phyloP scores from a whole-genome alignment of 2,329 filamentous ascomycete genomes.

The Didymella segeticola region DNA sequence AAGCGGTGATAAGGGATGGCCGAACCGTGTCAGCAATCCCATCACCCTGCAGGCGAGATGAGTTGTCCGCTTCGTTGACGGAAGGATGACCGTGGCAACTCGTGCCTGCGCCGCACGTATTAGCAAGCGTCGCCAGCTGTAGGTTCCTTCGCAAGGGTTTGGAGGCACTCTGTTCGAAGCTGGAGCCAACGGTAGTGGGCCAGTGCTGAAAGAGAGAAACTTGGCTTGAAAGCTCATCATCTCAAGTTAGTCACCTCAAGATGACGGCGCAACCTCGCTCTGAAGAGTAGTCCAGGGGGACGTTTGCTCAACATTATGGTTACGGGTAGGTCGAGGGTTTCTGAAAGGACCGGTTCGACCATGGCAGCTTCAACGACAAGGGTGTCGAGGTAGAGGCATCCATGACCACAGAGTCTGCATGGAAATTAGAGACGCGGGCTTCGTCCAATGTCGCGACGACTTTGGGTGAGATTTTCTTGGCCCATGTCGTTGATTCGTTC shows the following conservation, averaged over 20 bases:
- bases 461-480: background rate
- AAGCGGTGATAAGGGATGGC: constrained; percentile 35
- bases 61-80: constrained; percentile 11
- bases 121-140: background rate
- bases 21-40: constrained; percentile 31
- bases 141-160: background rate
- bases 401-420: background rate
- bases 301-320: background rate
- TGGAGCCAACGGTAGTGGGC: background rate
- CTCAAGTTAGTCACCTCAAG: background rate
- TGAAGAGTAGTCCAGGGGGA: background rate
- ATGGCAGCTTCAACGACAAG: constrained; percentile 13
- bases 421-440: background rate
- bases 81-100: constrained; percentile 3
- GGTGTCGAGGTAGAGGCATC: constrained; percentile 3
- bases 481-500: constrained; percentile 6
- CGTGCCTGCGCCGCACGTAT: constrained; percentile 9
- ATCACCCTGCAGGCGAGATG: constrained; percentile 26
- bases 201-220: background rate
- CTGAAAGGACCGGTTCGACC: constrained; percentile 2
- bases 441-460: background rate
- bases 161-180: background rate
- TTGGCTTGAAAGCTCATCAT: background rate
- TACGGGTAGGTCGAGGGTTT: background rate
- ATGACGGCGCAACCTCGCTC: background rate